phyloP scores from a whole-genome alignment of 2,329 filamentous ascomycete genomes.

The Colletotrichum gloeosporioides region DNA sequence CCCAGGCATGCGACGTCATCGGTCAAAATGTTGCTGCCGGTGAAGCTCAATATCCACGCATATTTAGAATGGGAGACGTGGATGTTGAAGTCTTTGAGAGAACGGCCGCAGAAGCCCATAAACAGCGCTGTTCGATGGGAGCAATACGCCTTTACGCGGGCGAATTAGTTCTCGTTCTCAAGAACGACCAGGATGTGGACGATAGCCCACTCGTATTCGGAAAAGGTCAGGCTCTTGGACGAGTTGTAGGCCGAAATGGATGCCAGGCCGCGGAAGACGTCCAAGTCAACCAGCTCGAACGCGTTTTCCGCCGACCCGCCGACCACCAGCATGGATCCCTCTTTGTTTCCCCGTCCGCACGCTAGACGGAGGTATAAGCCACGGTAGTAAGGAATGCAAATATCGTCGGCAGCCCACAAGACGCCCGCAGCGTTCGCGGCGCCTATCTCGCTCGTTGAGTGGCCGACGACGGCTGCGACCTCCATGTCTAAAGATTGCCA shows the following conservation, averaged over 20 bases:
- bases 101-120: not conserved
- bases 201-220: not conserved
- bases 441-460: no score
- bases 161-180: not conserved
- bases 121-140: not conserved
- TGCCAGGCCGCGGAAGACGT: constrained; percentile 19
- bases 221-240: constrained; percentile 24
- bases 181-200: not conserved
- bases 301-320: no score
- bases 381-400: no score
- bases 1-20: not conserved
- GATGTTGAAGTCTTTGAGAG: not conserved
- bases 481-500: not conserved
- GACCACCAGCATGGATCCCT: no score
- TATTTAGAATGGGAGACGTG: not conserved
- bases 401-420: no score
- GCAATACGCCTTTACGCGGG: not conserved
- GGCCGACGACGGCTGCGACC: not conserved
- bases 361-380: no score
- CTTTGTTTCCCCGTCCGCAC: no score
- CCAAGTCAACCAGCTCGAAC: not conserved
- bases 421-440: no score
- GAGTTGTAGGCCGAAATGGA: constrained; percentile 28
- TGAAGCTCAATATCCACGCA: not conserved
- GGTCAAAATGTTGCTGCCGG: not conserved